Base-by-base conservation (phyloP, 208 protist genomes). In the Wallacemonas sp. region DNA sequence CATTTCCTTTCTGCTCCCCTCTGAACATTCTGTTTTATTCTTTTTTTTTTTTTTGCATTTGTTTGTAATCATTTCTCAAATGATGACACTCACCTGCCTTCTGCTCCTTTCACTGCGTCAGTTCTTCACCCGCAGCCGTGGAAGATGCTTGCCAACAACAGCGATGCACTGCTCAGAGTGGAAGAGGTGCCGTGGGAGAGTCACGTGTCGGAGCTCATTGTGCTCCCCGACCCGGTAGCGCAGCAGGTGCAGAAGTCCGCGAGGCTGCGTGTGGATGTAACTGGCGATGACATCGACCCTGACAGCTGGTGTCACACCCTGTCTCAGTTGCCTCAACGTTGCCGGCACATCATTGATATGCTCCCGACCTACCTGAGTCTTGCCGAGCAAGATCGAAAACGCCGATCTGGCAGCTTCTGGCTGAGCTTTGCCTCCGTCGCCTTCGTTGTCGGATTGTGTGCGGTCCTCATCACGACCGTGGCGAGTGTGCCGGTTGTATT, bases 381-480 rank as follows among this genome's bases (percentile, higher is more conserved):
- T 34, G 53, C 81, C 9, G 30, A 44, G 19, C 47, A 61, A 0
- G 77, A 88, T 42, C 59, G 66, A 1, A 42, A 47, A 42, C 30
- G 53, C 2, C 73, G 81, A 19, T 85, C 84, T 54, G 66, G 51
- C 0, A 70, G 70, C 3, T 93, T 79, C 47, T 46, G 39, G 31
- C 68, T 95, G 11, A 86, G 81, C 49, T 91, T 87, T 55, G 77
- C 72, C 55, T 86, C 84, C 0, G 72, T 87, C 8, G 82, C 76
- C 42, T 55, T 84, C 17, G 86, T 93, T 0, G 86, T 95, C 28
- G 62, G 79, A 31, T 36, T 90, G 5, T 89, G 75, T 41, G 72
- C 81, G 2, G 27, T 86, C 1, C 66, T 91, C 53, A 12, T 91
- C 27, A 87, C 89, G 26, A 60, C 81, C 5, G 68, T 95, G 17